phyloP scores from a whole-genome alignment of 345 rosid species.

The Schrenkiella parvula region DNA sequence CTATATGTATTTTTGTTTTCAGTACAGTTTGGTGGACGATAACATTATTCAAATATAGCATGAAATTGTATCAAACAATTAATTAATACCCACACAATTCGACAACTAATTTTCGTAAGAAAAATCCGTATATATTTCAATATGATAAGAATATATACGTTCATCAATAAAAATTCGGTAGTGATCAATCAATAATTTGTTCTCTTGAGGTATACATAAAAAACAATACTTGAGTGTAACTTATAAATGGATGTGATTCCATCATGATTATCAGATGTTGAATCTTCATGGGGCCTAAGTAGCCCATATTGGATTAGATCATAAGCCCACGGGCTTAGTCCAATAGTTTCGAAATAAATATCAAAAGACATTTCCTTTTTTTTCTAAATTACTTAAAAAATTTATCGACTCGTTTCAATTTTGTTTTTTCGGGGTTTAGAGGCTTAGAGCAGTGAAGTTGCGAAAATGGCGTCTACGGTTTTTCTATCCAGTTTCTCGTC shows the following conservation, averaged over 20 bases:
- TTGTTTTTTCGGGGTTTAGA: constrained; percentile 7
- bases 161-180: background rate
- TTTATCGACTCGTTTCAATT: background rate
- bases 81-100: background rate
- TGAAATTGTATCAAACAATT: background rate
- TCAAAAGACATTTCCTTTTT: background rate
- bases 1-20: constrained; percentile 1
- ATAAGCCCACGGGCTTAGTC: constrained; percentile 5
- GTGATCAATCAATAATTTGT: background rate
- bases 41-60: background rate
- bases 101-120: background rate
- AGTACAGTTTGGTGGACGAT: background rate
- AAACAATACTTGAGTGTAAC: background rate
- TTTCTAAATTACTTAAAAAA: too few relatives aligned
- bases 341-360: background rate
- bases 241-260: background rate
- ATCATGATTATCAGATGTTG: too few relatives aligned
- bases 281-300: background rate
- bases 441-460: constrained; percentile 16
- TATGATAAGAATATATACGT: background rate
- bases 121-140: background rate
- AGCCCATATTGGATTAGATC: background rate
- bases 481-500: constrained; percentile 36
- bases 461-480: constrained; percentile 45
- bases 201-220: background rate